These are phyloP conservation scores for Talaromyces atroroseus DNA, from an alignment of 2,329 filamentous ascomycete species.

Conservation along the genomic window DNA sequence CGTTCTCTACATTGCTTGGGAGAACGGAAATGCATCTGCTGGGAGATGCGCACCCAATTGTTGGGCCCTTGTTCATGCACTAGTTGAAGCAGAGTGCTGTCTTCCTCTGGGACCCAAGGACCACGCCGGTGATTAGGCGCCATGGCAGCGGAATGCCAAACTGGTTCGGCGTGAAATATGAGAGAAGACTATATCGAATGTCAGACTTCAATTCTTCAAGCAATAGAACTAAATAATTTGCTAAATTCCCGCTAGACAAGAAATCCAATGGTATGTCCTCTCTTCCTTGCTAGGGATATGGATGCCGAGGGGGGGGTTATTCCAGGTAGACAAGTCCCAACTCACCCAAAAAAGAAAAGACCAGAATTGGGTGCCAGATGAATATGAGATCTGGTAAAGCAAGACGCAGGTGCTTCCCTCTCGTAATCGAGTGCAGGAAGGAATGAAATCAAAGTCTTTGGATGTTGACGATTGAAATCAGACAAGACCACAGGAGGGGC, in stretches of 20 bases:
- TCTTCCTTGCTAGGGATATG: neutral
- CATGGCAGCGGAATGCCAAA: conserved; percentile 25
- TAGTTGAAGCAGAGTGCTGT: conserved; percentile 63
- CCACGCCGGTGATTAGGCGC: conserved; percentile 61
- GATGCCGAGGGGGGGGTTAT: neutral
- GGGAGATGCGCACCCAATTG: conserved; percentile 87
- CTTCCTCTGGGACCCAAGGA: conserved; percentile 77
- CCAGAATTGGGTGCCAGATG: neutral
- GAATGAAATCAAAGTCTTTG: neutral
- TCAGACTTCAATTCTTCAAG: neutral
- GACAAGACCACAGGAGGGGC: neutral
- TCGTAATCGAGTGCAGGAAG: neutral
- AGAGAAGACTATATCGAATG: neutral
- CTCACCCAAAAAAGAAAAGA: neutral
- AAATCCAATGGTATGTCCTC: neutral
- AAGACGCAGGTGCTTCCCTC: neutral
- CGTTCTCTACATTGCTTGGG: conserved; percentile 94
- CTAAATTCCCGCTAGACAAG: neutral
- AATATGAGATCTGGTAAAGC: neutral
- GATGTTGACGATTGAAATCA: neutral
- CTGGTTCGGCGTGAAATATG: neutral
- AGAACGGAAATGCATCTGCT: conserved; percentile 68
- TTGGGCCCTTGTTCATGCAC: conserved; percentile 67
- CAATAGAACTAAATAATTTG: neutral
- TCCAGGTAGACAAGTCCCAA: neutral